Conservation (phyloP, 208 protist genomes). For the Trypanosoma avium region DNA sequence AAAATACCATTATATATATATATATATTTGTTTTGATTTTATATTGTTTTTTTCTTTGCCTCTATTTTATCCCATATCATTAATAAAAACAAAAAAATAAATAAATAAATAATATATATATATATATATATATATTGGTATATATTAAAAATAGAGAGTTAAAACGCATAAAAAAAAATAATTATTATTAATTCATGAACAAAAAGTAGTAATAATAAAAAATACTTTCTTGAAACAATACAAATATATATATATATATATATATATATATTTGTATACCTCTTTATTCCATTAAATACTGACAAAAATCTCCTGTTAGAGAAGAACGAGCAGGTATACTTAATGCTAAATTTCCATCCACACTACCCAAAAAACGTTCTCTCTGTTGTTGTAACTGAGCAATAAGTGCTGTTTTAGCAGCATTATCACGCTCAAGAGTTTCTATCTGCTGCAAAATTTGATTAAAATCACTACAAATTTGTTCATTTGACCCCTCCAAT, state of each 20-base stretch:
- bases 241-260: neutral
- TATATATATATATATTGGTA: too few species aligned
- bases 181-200: too few species aligned
- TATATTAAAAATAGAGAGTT: too few species aligned
- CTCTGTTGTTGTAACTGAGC: constrained; percentile 41
- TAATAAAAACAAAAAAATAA: too few species aligned
- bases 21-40: too few species aligned
- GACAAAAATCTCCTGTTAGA: neutral
- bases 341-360: constrained; percentile 31
- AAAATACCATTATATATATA: too few species aligned
- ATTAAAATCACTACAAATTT: constrained; percentile 23
- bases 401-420: constrained; percentile 24
- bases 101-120: too few species aligned
- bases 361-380: constrained; percentile 46
- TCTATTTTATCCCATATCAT: too few species aligned
- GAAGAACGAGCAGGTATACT: neutral
- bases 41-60: too few species aligned
- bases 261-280: too few species aligned
- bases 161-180: too few species aligned
- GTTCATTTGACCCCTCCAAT: too few species aligned
- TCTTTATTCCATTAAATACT: constrained; percentile 15
- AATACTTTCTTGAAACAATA: neutral
- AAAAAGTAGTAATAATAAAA: neutral
- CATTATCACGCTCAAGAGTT: constrained; percentile 32
- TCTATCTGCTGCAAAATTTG: constrained; percentile 39